Evolutionary conservation across 2,329 filamentous ascomycete genomes (phyloP).

Genomic region (Ophiostoma himal-ulmi): DNA sequence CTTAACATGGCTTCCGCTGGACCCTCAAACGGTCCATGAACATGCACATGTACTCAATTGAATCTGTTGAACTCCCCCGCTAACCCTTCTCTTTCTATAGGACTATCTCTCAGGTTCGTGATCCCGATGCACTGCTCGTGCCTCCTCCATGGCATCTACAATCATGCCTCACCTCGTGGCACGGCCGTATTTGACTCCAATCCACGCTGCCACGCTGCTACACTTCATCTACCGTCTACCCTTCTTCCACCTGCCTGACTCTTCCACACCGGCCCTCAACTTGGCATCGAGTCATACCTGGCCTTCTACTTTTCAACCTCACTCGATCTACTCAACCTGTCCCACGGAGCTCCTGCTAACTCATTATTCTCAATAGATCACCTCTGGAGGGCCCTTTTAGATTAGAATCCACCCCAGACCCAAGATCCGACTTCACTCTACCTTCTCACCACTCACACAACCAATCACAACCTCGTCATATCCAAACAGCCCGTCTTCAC

Average conservation of each 20-base stretch:
- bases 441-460: slow-evolving; percentile 19
- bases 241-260: background rate
- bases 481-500: slow-evolving; percentile 15
- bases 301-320: background rate
- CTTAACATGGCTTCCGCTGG: background rate
- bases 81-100: slow-evolving; percentile 36
- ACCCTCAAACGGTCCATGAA: background rate
- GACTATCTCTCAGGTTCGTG: slow-evolving; percentile 70
- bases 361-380: slow-evolving; percentile 38
- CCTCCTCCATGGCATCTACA: background rate
- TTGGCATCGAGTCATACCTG: background rate
- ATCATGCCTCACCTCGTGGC: background rate
- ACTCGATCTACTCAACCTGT: background rate
- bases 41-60: background rate
- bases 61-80: slow-evolving; percentile 1
- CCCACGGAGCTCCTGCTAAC: slow-evolving; percentile 17
- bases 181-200: background rate
- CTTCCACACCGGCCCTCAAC: background rate
- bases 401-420: slow-evolving; percentile 35
- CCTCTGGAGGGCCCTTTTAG: slow-evolving; percentile 48
- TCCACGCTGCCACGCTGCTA: background rate
- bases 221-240: background rate
- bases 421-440: slow-evolving; percentile 23
- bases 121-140: slow-evolving; percentile 9
- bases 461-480: slow-evolving; percentile 30